These are phyloP conservation scores for Russula abietina DNA, from an alignment of 768 basidiomycete species.

Conservation along the genomic window DNA sequence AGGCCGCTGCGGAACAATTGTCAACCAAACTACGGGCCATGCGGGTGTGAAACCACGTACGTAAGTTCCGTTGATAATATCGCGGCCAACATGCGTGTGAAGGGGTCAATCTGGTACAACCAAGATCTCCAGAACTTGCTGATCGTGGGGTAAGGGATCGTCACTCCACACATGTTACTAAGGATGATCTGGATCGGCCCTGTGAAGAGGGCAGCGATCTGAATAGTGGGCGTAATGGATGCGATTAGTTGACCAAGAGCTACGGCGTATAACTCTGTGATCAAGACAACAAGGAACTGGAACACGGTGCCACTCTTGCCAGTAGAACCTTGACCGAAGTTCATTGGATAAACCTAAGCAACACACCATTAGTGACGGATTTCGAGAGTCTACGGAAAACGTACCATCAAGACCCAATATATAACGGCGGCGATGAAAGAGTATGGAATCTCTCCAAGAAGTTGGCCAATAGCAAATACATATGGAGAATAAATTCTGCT, in stretches of 20 bases:
- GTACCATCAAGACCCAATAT: constrained; percentile 75
- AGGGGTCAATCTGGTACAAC: constrained; percentile 72
- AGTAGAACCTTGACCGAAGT: constrained; percentile 57
- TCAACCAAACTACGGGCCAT: background rate
- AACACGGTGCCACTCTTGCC: constrained; percentile 65
- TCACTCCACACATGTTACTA: constrained; percentile 74
- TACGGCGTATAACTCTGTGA: constrained; percentile 69
- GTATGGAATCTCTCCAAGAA: constrained; percentile 79
- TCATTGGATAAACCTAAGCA: constrained; percentile 53
- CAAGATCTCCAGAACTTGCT: constrained; percentile 68
- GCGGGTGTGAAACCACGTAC: constrained; percentile 30
- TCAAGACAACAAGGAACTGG: constrained; percentile 61
- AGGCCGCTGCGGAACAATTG: constrained; percentile 44
- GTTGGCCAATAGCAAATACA: constrained; percentile 78
- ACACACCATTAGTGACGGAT: background rate
- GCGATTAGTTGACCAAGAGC: constrained; percentile 70
- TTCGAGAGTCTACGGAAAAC: constrained; percentile 9
- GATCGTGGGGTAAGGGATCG: constrained; percentile 62
- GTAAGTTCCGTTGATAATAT: constrained; percentile 77
- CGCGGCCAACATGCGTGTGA: constrained; percentile 67
- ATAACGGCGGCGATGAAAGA: constrained; percentile 61
- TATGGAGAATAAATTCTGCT: constrained; percentile 84
- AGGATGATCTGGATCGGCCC: constrained; percentile 64
- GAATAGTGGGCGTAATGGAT: constrained; percentile 69
- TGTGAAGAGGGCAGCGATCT: constrained; percentile 67